Conservation (phyloP, 2,329 filamentous ascomycete species). For the Aspergillus fischeri region DNA sequence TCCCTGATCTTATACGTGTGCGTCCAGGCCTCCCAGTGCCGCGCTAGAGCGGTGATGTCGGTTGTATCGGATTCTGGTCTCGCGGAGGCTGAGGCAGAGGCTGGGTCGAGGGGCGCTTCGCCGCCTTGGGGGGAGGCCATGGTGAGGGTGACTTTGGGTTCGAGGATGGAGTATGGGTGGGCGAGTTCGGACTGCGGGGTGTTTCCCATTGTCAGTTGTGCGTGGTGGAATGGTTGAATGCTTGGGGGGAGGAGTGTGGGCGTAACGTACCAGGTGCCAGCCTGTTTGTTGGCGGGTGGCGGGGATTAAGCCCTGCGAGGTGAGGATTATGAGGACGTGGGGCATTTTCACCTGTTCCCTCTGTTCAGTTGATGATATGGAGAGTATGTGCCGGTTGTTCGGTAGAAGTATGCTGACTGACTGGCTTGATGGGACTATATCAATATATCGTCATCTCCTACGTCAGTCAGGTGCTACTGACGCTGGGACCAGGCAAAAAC, state of each 20-base stretch:
- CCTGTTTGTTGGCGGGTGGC: slow-evolving; percentile 51
- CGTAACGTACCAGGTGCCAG: slow-evolving; percentile 58
- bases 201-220: neutral
- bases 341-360: slow-evolving; percentile 18
- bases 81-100: slow-evolving; percentile 53
- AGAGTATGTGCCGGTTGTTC: neutral
- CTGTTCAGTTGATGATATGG: neutral
- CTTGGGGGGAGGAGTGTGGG: neutral
- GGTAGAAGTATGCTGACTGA: neutral
- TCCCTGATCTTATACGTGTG: slow-evolving; percentile 54
- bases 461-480: neutral
- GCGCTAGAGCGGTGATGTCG: slow-evolving; percentile 45
- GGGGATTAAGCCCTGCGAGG: slow-evolving; percentile 50
- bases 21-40: slow-evolving; percentile 57
- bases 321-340: slow-evolving; percentile 65
- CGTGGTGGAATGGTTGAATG: no score
- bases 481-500: neutral
- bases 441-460: neutral
- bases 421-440: neutral
- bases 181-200: slow-evolving; percentile 50
- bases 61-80: slow-evolving; percentile 40
- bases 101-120: slow-evolving; percentile 54
- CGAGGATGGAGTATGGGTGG: slow-evolving; percentile 57
- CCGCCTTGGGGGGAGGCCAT: slow-evolving; percentile 59
- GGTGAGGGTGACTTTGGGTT: slow-evolving; percentile 48